Evolutionary conservation across 345 rosid genomes (phyloP).

Genomic region (Rhodamnia rubescens): DNA sequence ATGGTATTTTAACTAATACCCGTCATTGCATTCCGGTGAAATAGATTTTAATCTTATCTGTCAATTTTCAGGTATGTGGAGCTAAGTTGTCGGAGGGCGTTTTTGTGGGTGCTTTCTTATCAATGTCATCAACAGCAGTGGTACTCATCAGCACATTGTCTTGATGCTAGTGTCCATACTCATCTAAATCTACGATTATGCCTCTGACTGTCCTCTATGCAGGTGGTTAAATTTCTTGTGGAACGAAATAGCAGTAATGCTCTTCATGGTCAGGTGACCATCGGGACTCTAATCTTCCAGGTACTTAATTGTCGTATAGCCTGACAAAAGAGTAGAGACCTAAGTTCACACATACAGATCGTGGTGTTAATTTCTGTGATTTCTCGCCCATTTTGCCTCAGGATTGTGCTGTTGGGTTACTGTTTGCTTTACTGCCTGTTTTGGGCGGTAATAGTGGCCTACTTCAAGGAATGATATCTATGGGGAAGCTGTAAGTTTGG

Average conservation of each 20-base stretch:
- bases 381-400: constrained; percentile 17
- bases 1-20: not conserved
- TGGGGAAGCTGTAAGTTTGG: constrained; percentile 83
- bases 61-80: constrained; percentile 71
- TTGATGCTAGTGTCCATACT: not conserved
- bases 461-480: constrained; percentile 72
- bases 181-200: not conserved
- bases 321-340: not conserved
- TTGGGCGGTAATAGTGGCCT: constrained; percentile 92
- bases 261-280: constrained; percentile 95
- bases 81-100: constrained; percentile 93
- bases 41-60: not conserved
- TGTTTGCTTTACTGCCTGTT: constrained; percentile 93
- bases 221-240: constrained; percentile 93
- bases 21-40: not conserved
- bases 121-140: constrained; percentile 98
- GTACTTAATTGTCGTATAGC: constrained; percentile 18
- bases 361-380: not conserved
- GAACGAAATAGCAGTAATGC: constrained; percentile 64
- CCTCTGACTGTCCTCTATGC: not conserved
- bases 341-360: not conserved
- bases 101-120: constrained; percentile 87
- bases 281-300: constrained; percentile 97
- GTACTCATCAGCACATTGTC: constrained; percentile 30
- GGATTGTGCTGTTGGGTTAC: constrained; percentile 96